These are phyloP conservation scores for Aspergillus saccharolyticus DNA, from an alignment of 495 filamentous ascomycete genomes.

Conservation along the genomic window DNA sequence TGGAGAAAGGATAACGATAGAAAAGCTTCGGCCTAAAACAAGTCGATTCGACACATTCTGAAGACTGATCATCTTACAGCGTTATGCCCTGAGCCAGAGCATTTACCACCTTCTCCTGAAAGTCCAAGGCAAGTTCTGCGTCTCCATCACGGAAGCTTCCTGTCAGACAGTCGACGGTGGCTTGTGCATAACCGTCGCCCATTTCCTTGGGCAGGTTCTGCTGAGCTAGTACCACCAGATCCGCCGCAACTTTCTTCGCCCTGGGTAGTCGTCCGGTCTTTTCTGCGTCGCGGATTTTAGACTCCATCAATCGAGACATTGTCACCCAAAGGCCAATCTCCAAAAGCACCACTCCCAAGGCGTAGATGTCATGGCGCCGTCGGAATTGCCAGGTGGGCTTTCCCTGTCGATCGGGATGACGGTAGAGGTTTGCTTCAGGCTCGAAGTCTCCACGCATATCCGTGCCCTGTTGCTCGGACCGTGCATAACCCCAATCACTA, in stretches of 20 bases:
- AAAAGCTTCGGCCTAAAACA: not conserved
- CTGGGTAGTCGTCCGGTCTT: slow-evolving; percentile 14
- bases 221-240: slow-evolving; percentile 10
- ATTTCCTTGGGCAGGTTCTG: not conserved
- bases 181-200: not conserved
- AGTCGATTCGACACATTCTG: not conserved
- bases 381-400: slow-evolving; percentile 16
- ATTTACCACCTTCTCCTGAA: not conserved
- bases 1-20: not conserved
- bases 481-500: slow-evolving; percentile 22
- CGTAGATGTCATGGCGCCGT: slow-evolving; percentile 37
- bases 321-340: slow-evolving; percentile 36
- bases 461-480: slow-evolving; percentile 15
- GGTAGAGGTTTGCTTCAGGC: slow-evolving; percentile 24
- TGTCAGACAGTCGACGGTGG: not conserved
- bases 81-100: not conserved
- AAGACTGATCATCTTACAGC: not conserved
- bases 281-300: slow-evolving; percentile 13
- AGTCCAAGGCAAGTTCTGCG: not conserved
- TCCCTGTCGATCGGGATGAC: slow-evolving; percentile 27
- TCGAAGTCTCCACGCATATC: slow-evolving; percentile 18
- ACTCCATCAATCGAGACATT: slow-evolving; percentile 14
- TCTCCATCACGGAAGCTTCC: not conserved
- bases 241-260: slow-evolving; percentile 10
- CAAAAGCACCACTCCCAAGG: slow-evolving; percentile 33